These are phyloP conservation scores for Hibiscus mutabilis DNA, from an alignment of 345 rosid species.

Conservation along the genomic window DNA sequence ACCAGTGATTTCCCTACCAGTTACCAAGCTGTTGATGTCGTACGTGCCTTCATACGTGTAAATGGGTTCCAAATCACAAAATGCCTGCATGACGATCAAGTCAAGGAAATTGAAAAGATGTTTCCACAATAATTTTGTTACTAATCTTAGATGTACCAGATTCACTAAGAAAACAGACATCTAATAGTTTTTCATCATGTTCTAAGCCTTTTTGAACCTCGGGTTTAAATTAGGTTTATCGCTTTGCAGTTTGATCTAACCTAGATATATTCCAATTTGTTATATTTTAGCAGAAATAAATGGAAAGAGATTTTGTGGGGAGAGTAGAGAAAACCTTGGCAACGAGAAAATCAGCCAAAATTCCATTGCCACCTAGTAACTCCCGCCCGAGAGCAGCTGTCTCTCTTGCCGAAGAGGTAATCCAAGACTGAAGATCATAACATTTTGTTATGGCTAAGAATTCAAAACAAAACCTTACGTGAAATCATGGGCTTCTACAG, in stretches of 20 bases:
- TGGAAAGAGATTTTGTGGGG: not conserved
- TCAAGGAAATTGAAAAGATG: not conserved
- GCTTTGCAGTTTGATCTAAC: not conserved
- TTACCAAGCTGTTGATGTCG: constrained; percentile 55
- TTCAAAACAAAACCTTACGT: not conserved
- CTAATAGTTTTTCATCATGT: not conserved
- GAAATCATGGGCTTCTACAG: not conserved
- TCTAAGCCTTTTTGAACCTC: not conserved
- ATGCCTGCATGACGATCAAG: constrained; percentile 52
- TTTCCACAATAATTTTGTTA: not conserved
- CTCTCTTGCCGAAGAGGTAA: constrained; percentile 65
- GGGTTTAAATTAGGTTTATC: not conserved
- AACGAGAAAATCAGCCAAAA: constrained; percentile 77
- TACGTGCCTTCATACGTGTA: constrained; percentile 52
- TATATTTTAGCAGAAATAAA: not conserved
- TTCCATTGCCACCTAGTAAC: constrained; percentile 94
- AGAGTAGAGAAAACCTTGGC: constrained; percentile 58
- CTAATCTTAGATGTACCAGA: not conserved
- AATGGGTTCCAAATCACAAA: constrained; percentile 96
- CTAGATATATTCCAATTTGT: not conserved
- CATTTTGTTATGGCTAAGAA: not conserved
- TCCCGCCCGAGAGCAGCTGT: constrained; percentile 77
- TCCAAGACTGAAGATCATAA: constrained; percentile 61
- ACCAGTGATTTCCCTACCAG: constrained; percentile 76
- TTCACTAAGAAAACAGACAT: not conserved